phyloP scores from a whole-genome alignment of 176 grass and related monocot genomes.

The Chloris gayana region DNA sequence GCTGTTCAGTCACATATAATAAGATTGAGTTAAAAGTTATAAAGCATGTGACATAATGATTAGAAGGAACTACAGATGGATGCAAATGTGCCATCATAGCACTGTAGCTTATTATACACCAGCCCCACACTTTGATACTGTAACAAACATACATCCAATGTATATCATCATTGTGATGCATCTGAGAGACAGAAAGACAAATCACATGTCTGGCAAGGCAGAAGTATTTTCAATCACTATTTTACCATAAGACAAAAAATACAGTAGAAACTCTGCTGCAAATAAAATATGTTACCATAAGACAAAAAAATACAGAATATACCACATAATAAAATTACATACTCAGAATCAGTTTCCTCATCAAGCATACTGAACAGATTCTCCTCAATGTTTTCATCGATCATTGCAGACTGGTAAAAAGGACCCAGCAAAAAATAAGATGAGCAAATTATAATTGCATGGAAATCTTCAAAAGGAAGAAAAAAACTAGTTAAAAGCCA shows the following conservation, averaged over 20 bases:
- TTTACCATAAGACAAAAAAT: background rate
- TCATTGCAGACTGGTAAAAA: constrained; percentile 74
- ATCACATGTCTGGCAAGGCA: background rate
- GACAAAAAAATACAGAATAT: background rate
- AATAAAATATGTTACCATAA: constrained; percentile 12
- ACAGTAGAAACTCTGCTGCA: no score
- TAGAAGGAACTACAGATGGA: constrained; percentile 9
- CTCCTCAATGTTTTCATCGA: constrained; percentile 88
- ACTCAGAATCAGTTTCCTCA: constrained; percentile 97
- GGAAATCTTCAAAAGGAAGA: background rate
- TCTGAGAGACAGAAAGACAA: constrained; percentile 13
- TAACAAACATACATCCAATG: background rate
- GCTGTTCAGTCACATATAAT: background rate
- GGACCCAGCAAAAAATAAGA: constrained; percentile 32
- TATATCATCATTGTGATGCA: constrained; percentile 2
- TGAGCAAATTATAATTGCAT: background rate
- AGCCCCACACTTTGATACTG: constrained; percentile 1
- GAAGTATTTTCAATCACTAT: constrained; percentile 2
- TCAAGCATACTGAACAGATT: constrained; percentile 96
- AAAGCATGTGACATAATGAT: constrained; percentile 1
- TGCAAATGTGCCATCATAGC: background rate
- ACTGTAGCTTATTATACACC: background rate
- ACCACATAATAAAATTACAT: constrained; percentile 46
- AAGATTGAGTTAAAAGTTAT: background rate
- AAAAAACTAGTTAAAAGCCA: background rate